Conservation (phyloP, 768 basidiomycete species). For the Boletus subcaerulescens region DNA sequence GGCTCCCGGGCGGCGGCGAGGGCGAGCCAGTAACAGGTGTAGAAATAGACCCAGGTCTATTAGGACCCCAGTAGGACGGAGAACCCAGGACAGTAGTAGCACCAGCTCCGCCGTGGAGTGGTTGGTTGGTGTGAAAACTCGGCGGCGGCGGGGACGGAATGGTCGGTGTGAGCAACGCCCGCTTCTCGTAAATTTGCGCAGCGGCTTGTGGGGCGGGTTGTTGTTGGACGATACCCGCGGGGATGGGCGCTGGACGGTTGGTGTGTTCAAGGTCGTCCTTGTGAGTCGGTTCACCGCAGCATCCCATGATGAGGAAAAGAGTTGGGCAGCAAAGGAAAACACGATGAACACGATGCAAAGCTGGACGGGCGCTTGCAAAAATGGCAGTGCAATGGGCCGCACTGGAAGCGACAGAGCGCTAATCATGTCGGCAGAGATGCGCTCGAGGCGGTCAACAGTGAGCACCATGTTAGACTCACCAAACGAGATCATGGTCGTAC, state of each 20-base stretch:
- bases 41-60: not conserved
- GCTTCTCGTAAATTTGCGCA: conserved; percentile 40
- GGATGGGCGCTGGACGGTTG: conserved; percentile 31
- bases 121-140: conserved; percentile 24
- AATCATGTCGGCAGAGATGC: not conserved
- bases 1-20: conserved; percentile 29
- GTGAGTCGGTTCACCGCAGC: conserved; percentile 55
- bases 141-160: conserved; percentile 48
- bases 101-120: conserved; percentile 25
- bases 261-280: conserved; percentile 31
- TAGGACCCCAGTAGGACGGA: no score
- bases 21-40: conserved; percentile 30
- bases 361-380: conserved; percentile 10
- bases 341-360: no score
- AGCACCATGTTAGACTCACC: no score
- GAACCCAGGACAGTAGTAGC: no score
- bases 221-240: conserved; percentile 41
- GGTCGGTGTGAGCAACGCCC: conserved; percentile 38
- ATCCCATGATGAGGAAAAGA: conserved; percentile 46
- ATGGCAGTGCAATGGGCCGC: conserved; percentile 13
- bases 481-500: no score
- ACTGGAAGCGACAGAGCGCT: conserved; percentile 1
- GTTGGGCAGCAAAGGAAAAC: not conserved
- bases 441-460: no score
- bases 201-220: conserved; percentile 48